Evolutionary conservation across 169 alveolate species (phyloP).

Genomic region (Eimeria maxima): DNA sequence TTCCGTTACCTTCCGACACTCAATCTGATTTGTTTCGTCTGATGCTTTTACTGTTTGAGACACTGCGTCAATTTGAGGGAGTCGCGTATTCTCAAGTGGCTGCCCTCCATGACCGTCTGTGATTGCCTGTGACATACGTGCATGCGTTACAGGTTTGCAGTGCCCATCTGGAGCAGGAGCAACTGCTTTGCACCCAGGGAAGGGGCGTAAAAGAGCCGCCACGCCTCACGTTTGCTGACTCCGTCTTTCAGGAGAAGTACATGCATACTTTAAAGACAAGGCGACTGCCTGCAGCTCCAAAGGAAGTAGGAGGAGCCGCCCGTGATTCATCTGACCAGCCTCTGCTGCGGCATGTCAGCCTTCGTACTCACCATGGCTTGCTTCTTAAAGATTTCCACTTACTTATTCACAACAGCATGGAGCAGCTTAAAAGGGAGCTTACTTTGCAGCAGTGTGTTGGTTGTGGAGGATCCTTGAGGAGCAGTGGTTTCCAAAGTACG

Average conservation of each 20-base stretch:
- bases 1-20: not conserved
- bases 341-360: slow-evolving; percentile 28
- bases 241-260: not conserved
- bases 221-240: not conserved
- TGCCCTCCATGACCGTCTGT: not conserved
- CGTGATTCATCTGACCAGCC: not conserved
- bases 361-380: slow-evolving; percentile 65
- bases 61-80: not conserved
- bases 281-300: not conserved
- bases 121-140: slow-evolving; percentile 7
- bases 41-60: not conserved
- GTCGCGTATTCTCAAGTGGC: not conserved
- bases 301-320: slow-evolving; percentile 20
- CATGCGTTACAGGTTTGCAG: slow-evolving; percentile 56
- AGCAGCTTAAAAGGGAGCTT: slow-evolving; percentile 23
- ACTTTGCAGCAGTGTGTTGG: not conserved
- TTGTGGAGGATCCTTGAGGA: not conserved
- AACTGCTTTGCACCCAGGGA: not conserved
- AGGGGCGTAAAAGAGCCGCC: not conserved
- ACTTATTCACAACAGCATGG: not conserved
- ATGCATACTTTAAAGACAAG: not conserved
- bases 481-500: not conserved
- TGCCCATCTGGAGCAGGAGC: slow-evolving; percentile 10
- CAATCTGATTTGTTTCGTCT: not conserved
- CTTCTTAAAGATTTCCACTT: slow-evolving; percentile 46